Conservation (phyloP, 1,139 yeast genomes). For the Pichia sp. region DNA sequence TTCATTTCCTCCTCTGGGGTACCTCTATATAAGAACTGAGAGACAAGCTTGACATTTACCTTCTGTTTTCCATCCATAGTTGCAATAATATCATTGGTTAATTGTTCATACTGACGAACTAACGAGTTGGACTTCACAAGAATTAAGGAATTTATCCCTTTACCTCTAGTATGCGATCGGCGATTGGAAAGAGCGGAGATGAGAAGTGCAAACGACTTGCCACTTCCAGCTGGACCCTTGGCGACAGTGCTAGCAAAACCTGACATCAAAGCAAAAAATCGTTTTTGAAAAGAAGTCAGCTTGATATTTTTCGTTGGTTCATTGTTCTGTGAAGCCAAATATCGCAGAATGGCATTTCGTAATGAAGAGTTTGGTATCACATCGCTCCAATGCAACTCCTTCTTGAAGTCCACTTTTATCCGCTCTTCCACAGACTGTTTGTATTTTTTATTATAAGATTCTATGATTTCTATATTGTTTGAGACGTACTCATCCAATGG, state of each 20-base stretch:
- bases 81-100: constrained; percentile 18
- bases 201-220: constrained; percentile 27
- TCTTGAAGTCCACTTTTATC: constrained; percentile 21
- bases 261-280: constrained; percentile 24
- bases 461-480: constrained; percentile 22
- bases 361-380: constrained; percentile 17
- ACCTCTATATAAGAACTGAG: constrained; percentile 30
- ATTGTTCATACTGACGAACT: constrained; percentile 24
- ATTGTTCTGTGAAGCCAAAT: constrained; percentile 12
- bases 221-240: constrained; percentile 30
- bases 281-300: constrained; percentile 27
- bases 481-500: constrained; percentile 23
- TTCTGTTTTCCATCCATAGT: constrained; percentile 3
- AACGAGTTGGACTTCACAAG: constrained; percentile 28
- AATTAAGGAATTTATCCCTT: constrained; percentile 28
- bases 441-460: constrained; percentile 24
- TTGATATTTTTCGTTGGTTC: constrained; percentile 5
- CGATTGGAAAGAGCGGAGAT: constrained; percentile 25
- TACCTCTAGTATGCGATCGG: constrained; percentile 22
- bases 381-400: constrained; percentile 17
- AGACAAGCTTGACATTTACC: constrained; percentile 17
- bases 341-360: constrained; percentile 17
- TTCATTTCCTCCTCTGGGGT: constrained; percentile 22
- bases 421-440: constrained; percentile 21
- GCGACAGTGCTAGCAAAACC: constrained; percentile 28